Evolutionary conservation across 2,329 filamentous ascomycete genomes (phyloP).

Genomic region (Ophioceras dolichostomum): DNA sequence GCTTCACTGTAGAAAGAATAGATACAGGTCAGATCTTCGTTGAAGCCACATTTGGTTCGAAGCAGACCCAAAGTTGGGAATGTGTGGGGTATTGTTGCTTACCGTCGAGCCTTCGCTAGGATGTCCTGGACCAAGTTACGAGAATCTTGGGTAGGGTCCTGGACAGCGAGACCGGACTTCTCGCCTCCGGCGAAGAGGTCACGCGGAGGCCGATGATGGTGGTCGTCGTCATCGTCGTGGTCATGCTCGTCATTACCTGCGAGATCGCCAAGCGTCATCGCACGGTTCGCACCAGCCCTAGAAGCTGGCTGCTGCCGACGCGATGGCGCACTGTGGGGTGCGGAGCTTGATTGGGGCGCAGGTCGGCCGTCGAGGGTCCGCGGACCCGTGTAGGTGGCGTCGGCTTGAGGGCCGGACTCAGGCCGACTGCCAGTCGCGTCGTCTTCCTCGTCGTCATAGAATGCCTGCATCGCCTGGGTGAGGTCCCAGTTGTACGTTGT

Average conservation of each 20-base stretch:
- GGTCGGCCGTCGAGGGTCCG: slow-evolving; percentile 52
- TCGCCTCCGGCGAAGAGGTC: slow-evolving; percentile 77
- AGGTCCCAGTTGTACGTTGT: slow-evolving; percentile 44
- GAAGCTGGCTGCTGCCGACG: neutral
- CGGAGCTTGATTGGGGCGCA: slow-evolving; percentile 25
- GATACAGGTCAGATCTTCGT: too few relatives aligned
- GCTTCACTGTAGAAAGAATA: slow-evolving; percentile 42
- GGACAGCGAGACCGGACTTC: slow-evolving; percentile 63
- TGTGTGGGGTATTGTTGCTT: slow-evolving; percentile 12
- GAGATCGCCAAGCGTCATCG: neutral
- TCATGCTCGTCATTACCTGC: slow-evolving; percentile 38
- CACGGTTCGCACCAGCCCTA: too few relatives aligned
- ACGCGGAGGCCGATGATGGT: slow-evolving; percentile 47
- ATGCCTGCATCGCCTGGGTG: slow-evolving; percentile 47
- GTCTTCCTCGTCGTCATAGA: slow-evolving; percentile 39
- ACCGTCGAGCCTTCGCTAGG: slow-evolving; percentile 52
- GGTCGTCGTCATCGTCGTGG: slow-evolving; percentile 40
- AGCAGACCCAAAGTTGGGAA: too few relatives aligned
- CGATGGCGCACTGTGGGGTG: neutral
- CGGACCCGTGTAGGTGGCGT: slow-evolving; percentile 45
- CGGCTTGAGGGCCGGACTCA: too few relatives aligned
- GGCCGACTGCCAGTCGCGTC: slow-evolving; percentile 29
- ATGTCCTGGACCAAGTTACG: slow-evolving; percentile 50
- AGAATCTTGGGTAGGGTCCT: slow-evolving; percentile 44
- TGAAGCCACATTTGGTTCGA: too few relatives aligned